These are phyloP conservation scores for Cavenderia fasciculata DNA, from an alignment of 78 protist genomes.

Conservation along the genomic window DNA sequence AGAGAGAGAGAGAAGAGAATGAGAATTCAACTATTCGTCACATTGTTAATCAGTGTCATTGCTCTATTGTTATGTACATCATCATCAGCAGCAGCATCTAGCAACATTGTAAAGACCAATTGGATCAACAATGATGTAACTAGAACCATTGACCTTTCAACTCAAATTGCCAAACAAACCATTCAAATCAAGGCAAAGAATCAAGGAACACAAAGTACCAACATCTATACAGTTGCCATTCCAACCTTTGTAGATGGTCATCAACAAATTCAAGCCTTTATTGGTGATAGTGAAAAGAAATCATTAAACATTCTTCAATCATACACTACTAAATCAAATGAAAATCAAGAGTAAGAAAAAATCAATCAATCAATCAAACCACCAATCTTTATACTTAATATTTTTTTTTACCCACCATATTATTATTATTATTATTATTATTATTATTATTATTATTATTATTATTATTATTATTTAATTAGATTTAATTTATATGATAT, in stretches of 20 bases:
- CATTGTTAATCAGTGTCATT: too few species aligned
- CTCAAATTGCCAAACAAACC: conserved; percentile 34
- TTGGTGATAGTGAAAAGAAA: conserved; percentile 17
- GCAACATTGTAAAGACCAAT: background rate
- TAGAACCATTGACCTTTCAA: conserved; percentile 32
- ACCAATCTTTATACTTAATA: too few species aligned
- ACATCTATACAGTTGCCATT: conserved; percentile 16
- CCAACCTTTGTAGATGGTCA: background rate
- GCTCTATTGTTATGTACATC: too few species aligned
- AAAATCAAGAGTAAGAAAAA: background rate
- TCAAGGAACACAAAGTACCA: background rate
- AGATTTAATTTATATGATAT: conserved; percentile 44
- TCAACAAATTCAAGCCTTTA: conserved; percentile 23
- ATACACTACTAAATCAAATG: background rate
- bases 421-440: too few species aligned
- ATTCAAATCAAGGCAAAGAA: conserved; percentile 56
- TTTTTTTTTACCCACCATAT: too few species aligned
- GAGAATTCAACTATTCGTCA: too few species aligned
- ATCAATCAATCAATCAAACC: background rate
- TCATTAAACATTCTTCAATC: background rate
- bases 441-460: background rate
- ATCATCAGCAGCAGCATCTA: conserved; percentile 3
- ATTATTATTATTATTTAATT: background rate
- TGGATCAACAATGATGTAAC: conserved; percentile 53
- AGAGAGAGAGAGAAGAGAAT: too few species aligned